Percentiles rank a stretch among this genome's conserved stretches.
Evolutionary conservation across 2,329 filamentous ascomycete genomes (phyloP).

Genomic region (Clarireedia paspali): DNA sequence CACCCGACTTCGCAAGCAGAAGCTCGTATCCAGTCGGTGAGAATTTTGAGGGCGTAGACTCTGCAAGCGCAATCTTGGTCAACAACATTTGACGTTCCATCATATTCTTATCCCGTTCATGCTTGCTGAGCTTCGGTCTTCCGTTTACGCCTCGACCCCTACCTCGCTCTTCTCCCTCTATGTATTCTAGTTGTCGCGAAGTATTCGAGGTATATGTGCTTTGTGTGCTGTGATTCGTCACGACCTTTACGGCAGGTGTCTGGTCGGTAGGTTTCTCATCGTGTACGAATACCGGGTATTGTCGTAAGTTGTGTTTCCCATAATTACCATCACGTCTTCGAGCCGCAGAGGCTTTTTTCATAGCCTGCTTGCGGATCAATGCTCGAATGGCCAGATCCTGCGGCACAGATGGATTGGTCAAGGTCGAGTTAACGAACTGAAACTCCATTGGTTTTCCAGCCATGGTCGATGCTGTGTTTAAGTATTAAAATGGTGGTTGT

Average conservation of each 20-base stretch:
- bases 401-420: constrained; percentile 17
- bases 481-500: not conserved
- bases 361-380: constrained; percentile 33
- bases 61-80: not conserved
- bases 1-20: constrained; percentile 20
- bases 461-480: not conserved
- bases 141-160: not conserved
- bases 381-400: constrained; percentile 19
- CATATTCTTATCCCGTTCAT: not conserved
- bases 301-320: constrained; percentile 28
- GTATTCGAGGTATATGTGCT: not conserved
- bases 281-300: constrained; percentile 22
- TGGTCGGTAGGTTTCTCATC: constrained; percentile 8
- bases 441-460: constrained; percentile 13
- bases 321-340: constrained; percentile 26
- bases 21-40: constrained; percentile 23
- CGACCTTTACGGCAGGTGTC: not conserved
- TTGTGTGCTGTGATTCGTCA: not conserved
- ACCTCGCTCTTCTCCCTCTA: not conserved
- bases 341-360: constrained; percentile 31
- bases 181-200: not conserved
- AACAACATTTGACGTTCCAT: not conserved
- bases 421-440: constrained; percentile 24
- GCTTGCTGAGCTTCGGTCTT: not conserved
- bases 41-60: constrained; percentile 7